phyloP scores from a whole-genome alignment of 139 green algal species.

The Zygnema circumcarinatum region DNA sequence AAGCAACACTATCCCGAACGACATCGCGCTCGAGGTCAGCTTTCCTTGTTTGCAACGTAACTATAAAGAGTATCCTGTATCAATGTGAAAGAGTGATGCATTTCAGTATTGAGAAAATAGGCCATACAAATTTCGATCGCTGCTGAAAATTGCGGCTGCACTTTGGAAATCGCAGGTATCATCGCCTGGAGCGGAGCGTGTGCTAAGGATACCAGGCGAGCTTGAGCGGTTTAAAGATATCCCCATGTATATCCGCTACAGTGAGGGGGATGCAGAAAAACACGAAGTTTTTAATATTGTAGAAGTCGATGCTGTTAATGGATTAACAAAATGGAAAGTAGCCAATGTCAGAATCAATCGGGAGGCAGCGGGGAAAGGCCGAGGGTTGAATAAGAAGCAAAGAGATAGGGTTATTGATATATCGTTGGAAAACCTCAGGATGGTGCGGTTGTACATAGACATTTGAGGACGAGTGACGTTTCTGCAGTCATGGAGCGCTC shows the following conservation, averaged over 20 bases:
- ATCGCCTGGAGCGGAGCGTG: constrained; percentile 24
- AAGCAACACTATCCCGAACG: not conserved
- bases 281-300: constrained; percentile 26
- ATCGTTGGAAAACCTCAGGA: not conserved
- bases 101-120: not conserved
- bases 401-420: not conserved
- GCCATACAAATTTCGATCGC: not conserved
- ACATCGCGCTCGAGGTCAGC: constrained; percentile 26
- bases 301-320: not conserved
- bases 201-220: constrained; percentile 21
- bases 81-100: not conserved
- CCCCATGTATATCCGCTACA: constrained; percentile 35
- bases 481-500: too few relatives aligned
- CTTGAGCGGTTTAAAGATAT: constrained; percentile 29
- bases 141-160: not conserved
- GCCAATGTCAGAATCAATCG: constrained; percentile 33
- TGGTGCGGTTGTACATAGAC: constrained; percentile 5
- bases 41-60: not conserved
- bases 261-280: not conserved
- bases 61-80: not conserved
- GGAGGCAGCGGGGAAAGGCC: not conserved
- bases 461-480: too few relatives aligned
- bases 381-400: not conserved
- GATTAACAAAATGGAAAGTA: constrained; percentile 20
- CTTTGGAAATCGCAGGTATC: constrained; percentile 25